These are phyloP conservation scores for Tylopilus vinaceipallidus DNA, from an alignment of 768 basidiomycete genomes.

Conservation along the genomic window DNA sequence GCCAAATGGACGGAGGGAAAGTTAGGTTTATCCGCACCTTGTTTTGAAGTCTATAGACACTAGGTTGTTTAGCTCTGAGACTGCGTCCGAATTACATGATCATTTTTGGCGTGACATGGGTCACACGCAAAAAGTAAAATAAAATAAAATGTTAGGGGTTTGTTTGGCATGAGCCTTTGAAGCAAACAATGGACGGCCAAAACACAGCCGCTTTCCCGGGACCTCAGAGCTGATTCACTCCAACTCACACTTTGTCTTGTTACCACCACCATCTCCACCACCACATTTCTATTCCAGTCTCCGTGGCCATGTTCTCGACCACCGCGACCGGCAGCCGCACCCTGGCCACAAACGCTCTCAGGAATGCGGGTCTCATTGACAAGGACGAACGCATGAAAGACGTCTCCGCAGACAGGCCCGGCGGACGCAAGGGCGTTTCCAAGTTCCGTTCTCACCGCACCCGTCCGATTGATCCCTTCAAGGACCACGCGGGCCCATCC, in stretches of 20 bases:
- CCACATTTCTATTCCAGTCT: not conserved
- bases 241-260: slow-evolving; percentile 14
- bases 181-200: slow-evolving; percentile 22
- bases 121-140: slow-evolving; percentile 12
- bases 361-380: slow-evolving; percentile 74
- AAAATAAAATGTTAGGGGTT: not conserved
- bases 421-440: slow-evolving; percentile 66
- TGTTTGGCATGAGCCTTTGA: slow-evolving; percentile 28
- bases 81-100: slow-evolving; percentile 17
- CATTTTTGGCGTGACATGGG: slow-evolving; percentile 19
- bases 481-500: slow-evolving; percentile 47
- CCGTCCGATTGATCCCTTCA: slow-evolving; percentile 56
- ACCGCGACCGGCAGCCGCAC: slow-evolving; percentile 57
- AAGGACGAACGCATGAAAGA: slow-evolving; percentile 76
- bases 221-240: slow-evolving; percentile 15
- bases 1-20: slow-evolving; percentile 39
- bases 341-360: slow-evolving; percentile 60
- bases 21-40: slow-evolving; percentile 10
- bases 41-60: slow-evolving; percentile 9
- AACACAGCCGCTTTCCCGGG: slow-evolving; percentile 23
- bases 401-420: slow-evolving; percentile 57
- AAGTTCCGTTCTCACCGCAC: slow-evolving; percentile 62
- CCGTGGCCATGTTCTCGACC: slow-evolving; percentile 52
- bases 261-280: slow-evolving; percentile 12
- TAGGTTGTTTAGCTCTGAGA: slow-evolving; percentile 4